Conservation (phyloP, 768 basidiomycete species). For the Boletus vinaceobasis region DNA sequence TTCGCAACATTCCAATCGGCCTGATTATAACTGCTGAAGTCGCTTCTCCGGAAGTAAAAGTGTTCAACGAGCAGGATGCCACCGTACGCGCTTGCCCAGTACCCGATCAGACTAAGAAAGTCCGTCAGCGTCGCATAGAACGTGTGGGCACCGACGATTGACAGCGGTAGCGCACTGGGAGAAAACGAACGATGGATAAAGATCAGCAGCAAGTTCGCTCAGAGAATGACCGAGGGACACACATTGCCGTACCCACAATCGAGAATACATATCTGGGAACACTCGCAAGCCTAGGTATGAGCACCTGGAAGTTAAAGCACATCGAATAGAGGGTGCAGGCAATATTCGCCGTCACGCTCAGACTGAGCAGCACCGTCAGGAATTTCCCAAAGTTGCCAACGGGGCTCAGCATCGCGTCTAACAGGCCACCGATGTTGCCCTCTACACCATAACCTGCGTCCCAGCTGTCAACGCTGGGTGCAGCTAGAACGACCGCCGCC, state of each 20-base stretch:
- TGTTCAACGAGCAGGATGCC: conserved; percentile 66
- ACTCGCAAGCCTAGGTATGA: conserved; percentile 52
- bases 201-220: conserved; percentile 3
- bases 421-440: conserved; percentile 60
- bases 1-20: conserved; percentile 48
- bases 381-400: conserved; percentile 66
- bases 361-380: conserved; percentile 66
- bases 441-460: conserved; percentile 47
- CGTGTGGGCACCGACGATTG: conserved; percentile 63
- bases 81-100: conserved; percentile 57
- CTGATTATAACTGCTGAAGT: conserved; percentile 48
- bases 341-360: conserved; percentile 77
- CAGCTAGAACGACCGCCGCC: conserved; percentile 60
- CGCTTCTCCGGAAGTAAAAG: conserved; percentile 53
- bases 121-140: conserved; percentile 65
- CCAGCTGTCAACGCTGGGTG: conserved; percentile 56
- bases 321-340: conserved; percentile 82
- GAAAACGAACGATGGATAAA: neutral
- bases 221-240: conserved; percentile 23
- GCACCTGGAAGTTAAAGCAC: conserved; percentile 68
- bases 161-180: conserved; percentile 58
- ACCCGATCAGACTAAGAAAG: conserved; percentile 67
- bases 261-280: conserved; percentile 73
- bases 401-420: conserved; percentile 60
- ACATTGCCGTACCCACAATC: conserved; percentile 65